A percentile compares a stretch with the other conserved stretches of the same genome.
Evolutionary conservation across 1,139 yeast species (phyloP).

Genomic region (Suhomyces chickasaworum): DNA sequence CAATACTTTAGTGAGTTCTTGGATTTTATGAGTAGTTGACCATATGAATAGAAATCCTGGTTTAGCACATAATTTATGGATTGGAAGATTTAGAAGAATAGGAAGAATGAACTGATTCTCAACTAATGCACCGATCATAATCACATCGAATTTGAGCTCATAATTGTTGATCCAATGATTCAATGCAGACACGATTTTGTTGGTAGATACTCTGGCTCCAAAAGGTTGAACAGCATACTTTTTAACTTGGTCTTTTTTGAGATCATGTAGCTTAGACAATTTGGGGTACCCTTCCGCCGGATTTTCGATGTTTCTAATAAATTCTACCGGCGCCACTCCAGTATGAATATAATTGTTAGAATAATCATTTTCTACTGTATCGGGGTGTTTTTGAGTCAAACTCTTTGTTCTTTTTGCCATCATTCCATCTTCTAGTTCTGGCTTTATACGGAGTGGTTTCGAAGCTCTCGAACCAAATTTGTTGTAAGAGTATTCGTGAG

Average conservation of each 20-base stretch:
- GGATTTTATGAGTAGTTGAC: slow-evolving; percentile 76
- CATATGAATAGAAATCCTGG: slow-evolving; percentile 88
- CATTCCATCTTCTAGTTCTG: neutral
- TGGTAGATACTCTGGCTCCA: slow-evolving; percentile 59
- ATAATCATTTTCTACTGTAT: slow-evolving; percentile 55
- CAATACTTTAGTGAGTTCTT: slow-evolving; percentile 58
- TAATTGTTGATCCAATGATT: slow-evolving; percentile 60
- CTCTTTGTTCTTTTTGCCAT: neutral
- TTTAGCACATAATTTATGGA: slow-evolving; percentile 71
- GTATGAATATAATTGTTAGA: slow-evolving; percentile 68
- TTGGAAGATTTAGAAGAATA: slow-evolving; percentile 62
- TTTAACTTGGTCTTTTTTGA: slow-evolving; percentile 54
- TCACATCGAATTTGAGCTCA: slow-evolving; percentile 75
- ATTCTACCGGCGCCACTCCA: slow-evolving; percentile 57
- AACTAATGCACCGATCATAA: slow-evolving; percentile 85
- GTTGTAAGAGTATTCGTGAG: slow-evolving; percentile 14
- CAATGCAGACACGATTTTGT: slow-evolving; percentile 57
- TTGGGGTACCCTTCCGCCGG: slow-evolving; percentile 87
- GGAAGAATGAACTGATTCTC: slow-evolving; percentile 70
- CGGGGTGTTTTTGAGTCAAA: neutral
- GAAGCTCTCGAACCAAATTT: slow-evolving; percentile 15
- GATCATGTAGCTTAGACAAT: slow-evolving; percentile 62
- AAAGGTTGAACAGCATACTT: slow-evolving; percentile 61
- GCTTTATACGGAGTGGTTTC: neutral
- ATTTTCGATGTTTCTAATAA: slow-evolving; percentile 62